Evolutionary conservation across 768 basidiomycete genomes (phyloP).

Genomic region (Leucosporidium creatinivorum): DNA sequence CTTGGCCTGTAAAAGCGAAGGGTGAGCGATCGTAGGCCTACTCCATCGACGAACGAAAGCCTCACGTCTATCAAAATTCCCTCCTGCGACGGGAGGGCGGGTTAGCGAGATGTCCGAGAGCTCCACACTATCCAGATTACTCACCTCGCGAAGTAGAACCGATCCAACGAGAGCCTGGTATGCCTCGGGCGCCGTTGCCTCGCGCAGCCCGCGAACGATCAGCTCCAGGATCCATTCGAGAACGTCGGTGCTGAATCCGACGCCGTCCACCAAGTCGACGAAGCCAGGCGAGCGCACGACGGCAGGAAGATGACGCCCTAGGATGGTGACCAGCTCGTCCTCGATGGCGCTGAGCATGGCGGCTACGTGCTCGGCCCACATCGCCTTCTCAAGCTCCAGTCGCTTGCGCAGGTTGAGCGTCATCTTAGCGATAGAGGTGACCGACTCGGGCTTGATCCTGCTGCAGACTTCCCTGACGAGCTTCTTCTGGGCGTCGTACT

Average conservation of each 20-base stretch:
- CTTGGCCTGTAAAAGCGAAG: conserved; percentile 50
- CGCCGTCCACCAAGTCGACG: conserved; percentile 63
- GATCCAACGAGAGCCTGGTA: conserved; percentile 51
- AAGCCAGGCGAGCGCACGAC: conserved; percentile 67
- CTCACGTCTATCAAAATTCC: conserved; percentile 35
- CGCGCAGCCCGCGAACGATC: conserved; percentile 56
- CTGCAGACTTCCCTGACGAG: conserved; percentile 68
- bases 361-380: conserved; percentile 59
- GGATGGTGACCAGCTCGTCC: conserved; percentile 55
- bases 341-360: conserved; percentile 63
- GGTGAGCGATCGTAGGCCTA: conserved; percentile 55
- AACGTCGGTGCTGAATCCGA: conserved; percentile 62
- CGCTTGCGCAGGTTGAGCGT: conserved; percentile 50
- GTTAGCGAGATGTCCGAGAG: conserved; percentile 44
- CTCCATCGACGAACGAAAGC: not conserved
- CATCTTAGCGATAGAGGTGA: conserved; percentile 58
- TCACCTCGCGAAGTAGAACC: conserved; percentile 48
- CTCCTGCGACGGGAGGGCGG: conserved; percentile 52
- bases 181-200: conserved; percentile 57
- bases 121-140: conserved; percentile 13
- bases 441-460: conserved; percentile 59
- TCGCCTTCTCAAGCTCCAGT: conserved; percentile 34
- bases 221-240: conserved; percentile 63
- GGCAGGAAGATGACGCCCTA: conserved; percentile 55
- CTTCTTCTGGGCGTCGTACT: conserved; percentile 57